Percentiles rank a stretch among this genome's conserved stretches.
Conservation (phyloP, 2,329 filamentous ascomycete genomes). For the Cytospora paraplurivora region DNA sequence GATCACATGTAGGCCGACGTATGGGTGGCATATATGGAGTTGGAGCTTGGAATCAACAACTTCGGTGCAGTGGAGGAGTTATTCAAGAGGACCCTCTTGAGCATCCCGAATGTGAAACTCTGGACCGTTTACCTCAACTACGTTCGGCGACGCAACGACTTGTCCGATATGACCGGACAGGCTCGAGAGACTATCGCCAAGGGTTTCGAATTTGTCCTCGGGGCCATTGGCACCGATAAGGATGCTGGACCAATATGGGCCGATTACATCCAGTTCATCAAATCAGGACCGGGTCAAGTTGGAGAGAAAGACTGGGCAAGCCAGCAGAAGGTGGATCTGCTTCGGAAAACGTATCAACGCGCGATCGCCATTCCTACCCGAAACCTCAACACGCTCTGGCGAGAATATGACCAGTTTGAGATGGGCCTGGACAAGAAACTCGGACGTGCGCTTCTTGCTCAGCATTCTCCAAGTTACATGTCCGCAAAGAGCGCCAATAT, state of each 20-base stretch:
- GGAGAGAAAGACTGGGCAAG: slow-evolving; percentile 93
- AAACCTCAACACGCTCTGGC: slow-evolving; percentile 85
- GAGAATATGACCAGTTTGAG: slow-evolving; percentile 96
- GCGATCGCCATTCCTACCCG: slow-evolving; percentile 86
- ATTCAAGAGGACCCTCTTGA: slow-evolving; percentile 77
- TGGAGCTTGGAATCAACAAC: slow-evolving; percentile 87
- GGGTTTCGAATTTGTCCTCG: slow-evolving; percentile 89
- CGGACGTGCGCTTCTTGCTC: slow-evolving; percentile 90
- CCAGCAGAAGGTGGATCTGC: slow-evolving; percentile 93
- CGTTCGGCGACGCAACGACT: slow-evolving; percentile 85
- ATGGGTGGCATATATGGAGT: slow-evolving; percentile 85
- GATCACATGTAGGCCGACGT: slow-evolving; percentile 73
- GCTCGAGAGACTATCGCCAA: slow-evolving; percentile 79
- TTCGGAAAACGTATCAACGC: slow-evolving; percentile 90
- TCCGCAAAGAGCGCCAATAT: slow-evolving; percentile 89
- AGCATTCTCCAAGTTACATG: slow-evolving; percentile 93
- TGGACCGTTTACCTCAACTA: slow-evolving; percentile 97
- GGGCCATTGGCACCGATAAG: slow-evolving; percentile 81
- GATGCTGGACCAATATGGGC: slow-evolving; percentile 89
- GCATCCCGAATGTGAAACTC: slow-evolving; percentile 79
- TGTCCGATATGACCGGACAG: slow-evolving; percentile 76
- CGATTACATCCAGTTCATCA: slow-evolving; percentile 93
- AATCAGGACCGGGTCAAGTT: slow-evolving; percentile 79
- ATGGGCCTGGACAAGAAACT: slow-evolving; percentile 91
- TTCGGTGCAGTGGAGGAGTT: slow-evolving; percentile 79